Percentiles rank a stretch among this genome's conserved stretches.
Evolutionary conservation across 805 yeast species (phyloP).

Genomic region (Myxozyma neglecta): DNA sequence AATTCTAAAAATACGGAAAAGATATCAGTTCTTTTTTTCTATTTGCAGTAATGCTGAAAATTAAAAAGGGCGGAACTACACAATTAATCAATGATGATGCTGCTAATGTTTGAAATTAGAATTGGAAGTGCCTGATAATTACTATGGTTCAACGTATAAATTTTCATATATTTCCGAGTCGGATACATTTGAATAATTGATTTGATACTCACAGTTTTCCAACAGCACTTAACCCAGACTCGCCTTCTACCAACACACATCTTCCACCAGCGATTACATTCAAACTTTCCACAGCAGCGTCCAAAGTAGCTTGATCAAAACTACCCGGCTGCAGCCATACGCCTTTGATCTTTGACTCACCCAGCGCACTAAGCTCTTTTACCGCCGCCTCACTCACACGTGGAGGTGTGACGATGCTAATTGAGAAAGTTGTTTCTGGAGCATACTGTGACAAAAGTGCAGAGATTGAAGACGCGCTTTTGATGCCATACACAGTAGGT

Average conservation of each 20-base stretch:
- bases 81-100: too few relatives aligned
- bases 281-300: slow-evolving; percentile 41
- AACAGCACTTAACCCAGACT: slow-evolving; percentile 33
- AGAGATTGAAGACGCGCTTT: slow-evolving; percentile 38
- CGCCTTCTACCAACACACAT: slow-evolving; percentile 74
- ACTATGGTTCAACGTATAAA: too few relatives aligned
- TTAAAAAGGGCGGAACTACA: too few relatives aligned
- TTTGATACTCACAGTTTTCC: slow-evolving; percentile 16
- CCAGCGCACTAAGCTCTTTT: slow-evolving; percentile 41
- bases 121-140: too few relatives aligned
- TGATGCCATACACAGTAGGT: slow-evolving; percentile 48
- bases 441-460: slow-evolving; percentile 27
- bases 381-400: slow-evolving; percentile 51
- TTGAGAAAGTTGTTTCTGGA: slow-evolving; percentile 49
- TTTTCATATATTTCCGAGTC: too few relatives aligned
- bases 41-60: too few relatives aligned
- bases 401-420: slow-evolving; percentile 79
- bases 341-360: slow-evolving; percentile 47
- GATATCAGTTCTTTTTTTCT: too few relatives aligned
- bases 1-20: too few relatives aligned
- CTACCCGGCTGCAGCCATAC: slow-evolving; percentile 88
- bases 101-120: too few relatives aligned
- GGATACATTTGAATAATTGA: background rate
- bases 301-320: slow-evolving; percentile 52
- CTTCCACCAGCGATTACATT: slow-evolving; percentile 53